phyloP scores from a whole-genome alignment of 2,329 filamentous ascomycete genomes.

The Mycosphaerella arachidis region DNA sequence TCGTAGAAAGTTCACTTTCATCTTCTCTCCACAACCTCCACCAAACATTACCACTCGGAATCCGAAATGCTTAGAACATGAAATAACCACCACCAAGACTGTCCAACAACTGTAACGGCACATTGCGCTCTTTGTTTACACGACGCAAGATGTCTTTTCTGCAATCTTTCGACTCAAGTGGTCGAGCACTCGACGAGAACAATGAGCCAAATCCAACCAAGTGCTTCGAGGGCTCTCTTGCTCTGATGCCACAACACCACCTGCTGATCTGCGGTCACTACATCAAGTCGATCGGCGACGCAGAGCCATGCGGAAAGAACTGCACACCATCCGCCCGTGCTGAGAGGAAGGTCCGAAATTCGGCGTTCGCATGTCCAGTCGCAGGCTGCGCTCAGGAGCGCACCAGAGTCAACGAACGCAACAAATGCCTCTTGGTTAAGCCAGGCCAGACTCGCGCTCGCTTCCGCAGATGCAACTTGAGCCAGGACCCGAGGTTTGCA shows the following conservation, averaged over 20 bases:
- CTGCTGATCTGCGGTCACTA: not conserved
- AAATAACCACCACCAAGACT: not conserved
- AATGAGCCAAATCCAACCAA: not conserved
- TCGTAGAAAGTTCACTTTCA: no score
- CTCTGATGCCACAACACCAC: not conserved
- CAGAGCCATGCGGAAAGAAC: not conserved
- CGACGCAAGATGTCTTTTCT: not conserved
- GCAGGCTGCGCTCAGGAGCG: not conserved
- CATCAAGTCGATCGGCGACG: not conserved
- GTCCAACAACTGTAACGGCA: not conserved
- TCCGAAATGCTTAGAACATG: not conserved
- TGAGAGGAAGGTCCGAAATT: not conserved
- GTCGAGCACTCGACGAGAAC: not conserved
- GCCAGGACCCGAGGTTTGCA: not conserved
- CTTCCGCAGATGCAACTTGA: not conserved
- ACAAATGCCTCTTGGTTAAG: not conserved
- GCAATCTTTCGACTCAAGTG: not conserved
- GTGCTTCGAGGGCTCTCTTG: not conserved
- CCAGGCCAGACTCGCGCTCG: not conserved
- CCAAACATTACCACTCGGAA: no score
- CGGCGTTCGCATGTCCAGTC: not conserved
- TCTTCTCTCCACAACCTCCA: no score
- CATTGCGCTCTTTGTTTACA: not conserved
- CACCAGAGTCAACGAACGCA: not conserved
- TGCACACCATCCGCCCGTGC: not conserved